Conservation (phyloP, 2,329 filamentous ascomycete species). For the Torrubiellomyces zombiae region DNA sequence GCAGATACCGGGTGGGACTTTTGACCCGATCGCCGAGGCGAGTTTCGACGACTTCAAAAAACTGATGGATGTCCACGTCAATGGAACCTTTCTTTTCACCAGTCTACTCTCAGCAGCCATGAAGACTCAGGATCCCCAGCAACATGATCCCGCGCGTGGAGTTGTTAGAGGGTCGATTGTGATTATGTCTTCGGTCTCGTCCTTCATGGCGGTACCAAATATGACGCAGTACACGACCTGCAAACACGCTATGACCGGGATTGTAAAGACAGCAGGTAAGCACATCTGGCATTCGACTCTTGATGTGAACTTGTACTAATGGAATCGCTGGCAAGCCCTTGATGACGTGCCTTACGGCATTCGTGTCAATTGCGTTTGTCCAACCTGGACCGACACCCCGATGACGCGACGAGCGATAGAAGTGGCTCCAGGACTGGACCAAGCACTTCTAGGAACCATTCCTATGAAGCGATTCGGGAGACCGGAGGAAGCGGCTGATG, state of each 20-base stretch:
- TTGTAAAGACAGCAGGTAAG: constrained; percentile 6
- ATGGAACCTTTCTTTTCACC: constrained; percentile 5
- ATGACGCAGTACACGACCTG: constrained; percentile 4
- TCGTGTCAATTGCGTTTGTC: constrained; percentile 9
- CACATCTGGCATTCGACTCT: not conserved
- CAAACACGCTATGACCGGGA: constrained; percentile 6
- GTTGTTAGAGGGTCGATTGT: constrained; percentile 6
- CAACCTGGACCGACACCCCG: constrained; percentile 7
- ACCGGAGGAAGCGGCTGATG: constrained; percentile 51
- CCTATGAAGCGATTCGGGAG: constrained; percentile 39
- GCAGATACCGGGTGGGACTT: too few relatives aligned
- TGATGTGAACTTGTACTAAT: not conserved
- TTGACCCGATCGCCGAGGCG: constrained; percentile 4
- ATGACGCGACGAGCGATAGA: constrained; percentile 4
- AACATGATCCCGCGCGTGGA: constrained; percentile 3
- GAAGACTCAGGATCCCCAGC: constrained; percentile 4
- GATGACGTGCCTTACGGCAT: constrained; percentile 5
- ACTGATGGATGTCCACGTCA: constrained; percentile 4
- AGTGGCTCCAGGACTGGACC: constrained; percentile 1
- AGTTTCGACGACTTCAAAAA: constrained; percentile 4
- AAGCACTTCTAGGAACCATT: constrained; percentile 3
- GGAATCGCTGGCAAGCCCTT: constrained; percentile 2
- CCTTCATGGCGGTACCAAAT: constrained; percentile 5
- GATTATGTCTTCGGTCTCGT: constrained; percentile 5
- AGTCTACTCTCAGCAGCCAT: constrained; percentile 3